Evolutionary conservation across 1,284 basidiomycete species (phyloP), one percentile per base, ranked within the genome.

Genomic region (Sporisorium scitamineum): DNA sequence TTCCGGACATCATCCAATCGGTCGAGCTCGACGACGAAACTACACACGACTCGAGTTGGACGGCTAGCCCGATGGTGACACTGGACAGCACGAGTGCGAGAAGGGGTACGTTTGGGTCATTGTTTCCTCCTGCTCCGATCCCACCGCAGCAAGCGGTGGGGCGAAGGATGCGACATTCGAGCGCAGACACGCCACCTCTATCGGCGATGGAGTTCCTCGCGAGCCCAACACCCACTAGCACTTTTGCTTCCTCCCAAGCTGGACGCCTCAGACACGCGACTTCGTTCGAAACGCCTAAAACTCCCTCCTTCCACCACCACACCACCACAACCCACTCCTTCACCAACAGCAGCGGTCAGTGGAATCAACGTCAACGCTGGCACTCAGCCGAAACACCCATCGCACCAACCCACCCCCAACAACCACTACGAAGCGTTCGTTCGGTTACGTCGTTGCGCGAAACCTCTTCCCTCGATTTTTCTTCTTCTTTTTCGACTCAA

Each of bases 171-270:
- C n/a, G 24, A n/a, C 24, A 27, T 18, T 5, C 26, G 5, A 26
- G 26, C 13, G 45, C 6, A 27, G 45, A 5, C 20, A 61, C 54
- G 22, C 58, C 61, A 0, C 68, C 57, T n/a, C 57, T 51, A 9
- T 65, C 61, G 0, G 61, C 62, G 0, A 70, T 70, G 54, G 62
- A 70, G 26, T 65, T 65, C 27, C 55, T 70, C 3, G 16, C 26
- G 20, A 42, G 54, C 2, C 69, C 69, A 0, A 37, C 47, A 4
- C 55, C 60, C 16, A 45, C 52, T 2, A 18, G 34, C 22, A 18
- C 7, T 9, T 52, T 10, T 31, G 13, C 5, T 5, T 3, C n/a
- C 3, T 18, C 22, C 22, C 14, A 34, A 37, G 20, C 6, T 20
- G 18, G 26, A 31, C 13, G 34, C 2, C 54, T 61, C 2, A 27